Conservation (phyloP, 2,329 filamentous ascomycete species). For the Phyllosticta ampelicida region DNA sequence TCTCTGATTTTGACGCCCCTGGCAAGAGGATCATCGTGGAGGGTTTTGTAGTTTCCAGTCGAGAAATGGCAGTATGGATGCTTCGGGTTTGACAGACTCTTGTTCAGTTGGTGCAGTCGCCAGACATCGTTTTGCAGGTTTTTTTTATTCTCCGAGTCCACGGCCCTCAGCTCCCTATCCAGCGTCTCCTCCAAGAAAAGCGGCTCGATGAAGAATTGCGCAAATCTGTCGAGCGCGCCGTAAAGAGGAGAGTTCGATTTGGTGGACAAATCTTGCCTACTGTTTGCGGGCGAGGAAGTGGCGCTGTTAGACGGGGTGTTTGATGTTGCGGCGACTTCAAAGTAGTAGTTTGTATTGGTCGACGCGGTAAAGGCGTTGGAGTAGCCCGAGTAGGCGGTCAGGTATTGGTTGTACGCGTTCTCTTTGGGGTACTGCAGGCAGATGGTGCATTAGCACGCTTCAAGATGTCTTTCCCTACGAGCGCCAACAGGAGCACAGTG, state of each 20-base stretch:
- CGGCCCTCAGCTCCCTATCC: constrained; percentile 76
- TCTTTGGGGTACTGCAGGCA: constrained; percentile 65
- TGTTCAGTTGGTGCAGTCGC: constrained; percentile 79
- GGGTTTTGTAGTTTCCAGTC: constrained; percentile 75
- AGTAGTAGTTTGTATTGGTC: constrained; percentile 96
- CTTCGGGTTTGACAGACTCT: constrained; percentile 73
- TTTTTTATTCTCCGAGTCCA: constrained; percentile 97
- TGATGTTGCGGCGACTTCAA: constrained; percentile 79
- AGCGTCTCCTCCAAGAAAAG: constrained; percentile 76
- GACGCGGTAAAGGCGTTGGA: constrained; percentile 93
- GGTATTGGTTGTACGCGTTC: constrained; percentile 91
- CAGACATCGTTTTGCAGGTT: constrained; percentile 85
- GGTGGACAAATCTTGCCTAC: constrained; percentile 24
- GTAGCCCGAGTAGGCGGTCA: constrained; percentile 78
- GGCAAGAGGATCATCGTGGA: constrained; percentile 72
- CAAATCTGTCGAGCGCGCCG: constrained; percentile 80
- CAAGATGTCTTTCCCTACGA: background rate
- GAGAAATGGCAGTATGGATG: constrained; percentile 90
- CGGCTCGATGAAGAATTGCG: constrained; percentile 85
- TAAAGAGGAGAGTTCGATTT: constrained; percentile 52
- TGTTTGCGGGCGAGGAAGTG: constrained; percentile 25
- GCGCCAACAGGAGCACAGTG: background rate
- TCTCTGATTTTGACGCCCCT: constrained; percentile 74
- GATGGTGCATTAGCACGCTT: constrained; percentile 1
- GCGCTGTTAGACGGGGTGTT: constrained; percentile 43